Evolutionary conservation across 805 yeast genomes (phyloP), one percentile per base, ranked within the genome.

Genomic region (Starmera amethionina): DNA sequence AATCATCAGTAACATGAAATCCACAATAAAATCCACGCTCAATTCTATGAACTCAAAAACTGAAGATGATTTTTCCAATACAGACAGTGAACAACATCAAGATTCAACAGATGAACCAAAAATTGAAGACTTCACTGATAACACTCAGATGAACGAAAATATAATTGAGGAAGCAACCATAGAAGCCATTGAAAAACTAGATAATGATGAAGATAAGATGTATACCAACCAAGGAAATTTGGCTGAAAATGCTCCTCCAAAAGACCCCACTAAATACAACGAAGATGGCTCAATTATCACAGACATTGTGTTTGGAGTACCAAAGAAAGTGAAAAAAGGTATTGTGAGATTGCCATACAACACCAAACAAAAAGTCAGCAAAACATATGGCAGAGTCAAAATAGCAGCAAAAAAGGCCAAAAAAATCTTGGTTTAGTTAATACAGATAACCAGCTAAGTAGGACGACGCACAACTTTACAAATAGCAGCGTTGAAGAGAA

Each of bases 231-330:
- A 47, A 39, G 27, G 27, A 22, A 39, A 45, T 38, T 41, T 46
- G 40, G 38, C 52, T 14, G 28, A 35, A 32, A 42, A 53, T 36
- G 41, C 54, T 10, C 57, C 53, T 12, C 57, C 57, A 7, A 37
- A 43, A 8, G 36, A 40, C 22, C 55, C 56, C 7, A 31, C 14
- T 8, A 34, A 29, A 12, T 34, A 29, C 16, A 33, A 33, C 14
- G 22, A 28, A 4, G 35, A 31, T n/a, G 36, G 30, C 6, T 15
- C 37, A 2, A n/a, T 36, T 2, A 13, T 36, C 10, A 32, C 30
- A 22, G 34, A 30, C 14, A 34, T 30, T 30, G 30, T 36, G 4
- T 25, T 36, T 19, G 14, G 19, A 30, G 34, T 30, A n/a, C 30
- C 37, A 13, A 35, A 29, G 13, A 35, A 35, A 19, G 14, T 22